Base-by-base conservation (phyloP, 176 grass and related monocot genomes). In the Oryza longistaminata region DNA sequence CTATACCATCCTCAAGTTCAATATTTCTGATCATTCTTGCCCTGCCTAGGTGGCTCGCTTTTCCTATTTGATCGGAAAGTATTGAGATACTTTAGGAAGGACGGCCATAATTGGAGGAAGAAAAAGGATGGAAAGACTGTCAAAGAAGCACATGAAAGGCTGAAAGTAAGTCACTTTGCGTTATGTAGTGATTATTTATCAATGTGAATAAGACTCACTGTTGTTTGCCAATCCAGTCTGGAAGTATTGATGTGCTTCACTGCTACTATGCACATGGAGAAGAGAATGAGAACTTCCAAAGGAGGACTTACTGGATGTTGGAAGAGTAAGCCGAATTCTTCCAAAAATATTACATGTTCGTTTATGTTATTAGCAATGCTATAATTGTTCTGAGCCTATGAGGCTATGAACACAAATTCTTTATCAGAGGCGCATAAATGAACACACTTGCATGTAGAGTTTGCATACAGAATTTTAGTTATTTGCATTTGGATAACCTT, bases 181-280 rank as follows among this genome's bases (percentile, higher is more conserved):
- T 52, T 11, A 37, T 69, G 3, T 3, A 42, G 14, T 64, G 37
- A 29, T 77, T 76, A 42, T 52, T 65, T 81, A 33, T 44, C 8
- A 11, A 26, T 64, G 40, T 17, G 11, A 52, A 33, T 43, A 53
- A 73, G 25, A 78, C n/a, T 16, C 6, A 53, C 4, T 66, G 1
- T 73, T 53, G 29, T 78, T 53, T 22, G 11, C 39, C 52, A 70
- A 55, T 74, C 60, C 80, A 96, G 94, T 93, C 83, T 87, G 94
- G 94, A 71, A 97, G 91, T 75, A 75, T 93, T 86, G 94, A 97
- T 90, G 89, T 97, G 31, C 91, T 97, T 86, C 91, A 97, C 76
- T 97, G 94, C 76, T 97, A 97, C 73, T 97, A 97, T 88, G 94
- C 94, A 37, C 94, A 97, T 92, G 94, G 94, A 16, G 89, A 97